A percentile compares a stretch with the other conserved stretches of the same genome.
Conservation (phyloP, 106 monocot species). For the Dendrobium huoshanense region DNA sequence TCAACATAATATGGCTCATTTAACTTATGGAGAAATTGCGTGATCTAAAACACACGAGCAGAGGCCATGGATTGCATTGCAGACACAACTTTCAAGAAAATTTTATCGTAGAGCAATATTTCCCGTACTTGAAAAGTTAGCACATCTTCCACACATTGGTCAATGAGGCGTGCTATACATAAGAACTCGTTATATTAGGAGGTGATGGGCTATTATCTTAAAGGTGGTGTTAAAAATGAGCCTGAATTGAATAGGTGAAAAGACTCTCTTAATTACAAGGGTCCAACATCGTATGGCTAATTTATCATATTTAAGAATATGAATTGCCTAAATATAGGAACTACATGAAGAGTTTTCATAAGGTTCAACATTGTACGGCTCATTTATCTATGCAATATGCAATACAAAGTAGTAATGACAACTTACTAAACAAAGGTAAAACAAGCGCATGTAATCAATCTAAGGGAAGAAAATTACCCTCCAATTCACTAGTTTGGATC, state of each 20-base stretch:
- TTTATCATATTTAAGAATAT: neutral
- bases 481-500: constrained; percentile 70
- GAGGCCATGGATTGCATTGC: too few species aligned
- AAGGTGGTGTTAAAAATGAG: too few species aligned
- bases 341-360: neutral
- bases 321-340: neutral
- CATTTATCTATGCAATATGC: neutral
- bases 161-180: too few species aligned
- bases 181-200: too few species aligned
- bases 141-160: too few species aligned
- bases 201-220: too few species aligned
- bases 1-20: neutral
- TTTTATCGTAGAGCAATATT: too few species aligned
- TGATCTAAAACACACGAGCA: too few species aligned
- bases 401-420: neutral
- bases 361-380: neutral
- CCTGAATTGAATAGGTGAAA: too few species aligned
- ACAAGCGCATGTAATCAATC: neutral
- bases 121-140: too few species aligned
- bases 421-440: neutral
- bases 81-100: too few species aligned
- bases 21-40: neutral
- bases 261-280: too few species aligned
- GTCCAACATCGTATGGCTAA: neutral
- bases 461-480: constrained; percentile 44